Percentiles rank a stretch among this genome's conserved stretches.
Conservation (phyloP, 176 grass and related monocot genomes). For the Elymus sibiricus region DNA sequence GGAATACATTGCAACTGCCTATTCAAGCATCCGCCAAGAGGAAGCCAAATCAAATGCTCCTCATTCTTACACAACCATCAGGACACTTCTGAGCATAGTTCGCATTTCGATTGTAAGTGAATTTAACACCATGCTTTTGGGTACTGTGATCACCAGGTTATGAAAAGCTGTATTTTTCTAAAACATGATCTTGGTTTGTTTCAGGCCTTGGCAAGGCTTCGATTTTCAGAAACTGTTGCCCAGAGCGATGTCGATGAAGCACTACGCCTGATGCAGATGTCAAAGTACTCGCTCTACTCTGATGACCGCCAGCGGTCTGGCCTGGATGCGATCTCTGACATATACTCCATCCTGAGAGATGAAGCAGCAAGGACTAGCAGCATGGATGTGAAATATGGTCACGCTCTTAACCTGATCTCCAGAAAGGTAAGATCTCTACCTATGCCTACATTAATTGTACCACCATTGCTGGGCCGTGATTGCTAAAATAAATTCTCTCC, state of each 20-base stretch:
- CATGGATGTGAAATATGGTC: slow-evolving; percentile 92
- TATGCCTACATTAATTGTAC: background rate
- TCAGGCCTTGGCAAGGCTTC: slow-evolving; percentile 93
- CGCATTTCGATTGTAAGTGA: slow-evolving; percentile 95
- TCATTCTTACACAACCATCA: slow-evolving; percentile 93
- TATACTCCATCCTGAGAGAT: slow-evolving; percentile 93
- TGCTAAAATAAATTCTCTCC: slow-evolving; percentile 1
- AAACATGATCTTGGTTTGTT: background rate
- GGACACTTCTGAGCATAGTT: slow-evolving; percentile 94
- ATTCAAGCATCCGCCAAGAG: slow-evolving; percentile 97
- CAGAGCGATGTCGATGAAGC: slow-evolving; percentile 96
- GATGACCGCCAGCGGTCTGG: slow-evolving; percentile 92
- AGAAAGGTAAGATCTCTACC: slow-evolving; percentile 70
- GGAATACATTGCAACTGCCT: slow-evolving; percentile 97
- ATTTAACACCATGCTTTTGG: background rate
- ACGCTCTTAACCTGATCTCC: slow-evolving; percentile 98
- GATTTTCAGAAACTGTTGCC: slow-evolving; percentile 83
- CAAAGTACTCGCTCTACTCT: slow-evolving; percentile 88
- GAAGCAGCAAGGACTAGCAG: slow-evolving; percentile 76
- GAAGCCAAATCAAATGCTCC: slow-evolving; percentile 99
- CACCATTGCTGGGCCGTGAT: background rate
- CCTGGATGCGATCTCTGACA: slow-evolving; percentile 95
- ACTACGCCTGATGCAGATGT: slow-evolving; percentile 97
- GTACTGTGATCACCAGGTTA: background rate
- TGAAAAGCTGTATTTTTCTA: background rate